A percentile compares a stretch with the other conserved stretches of the same genome.
These are phyloP conservation scores for Corymbia calophylla DNA, from an alignment of 441 rosid species.

Conservation along the genomic window DNA sequence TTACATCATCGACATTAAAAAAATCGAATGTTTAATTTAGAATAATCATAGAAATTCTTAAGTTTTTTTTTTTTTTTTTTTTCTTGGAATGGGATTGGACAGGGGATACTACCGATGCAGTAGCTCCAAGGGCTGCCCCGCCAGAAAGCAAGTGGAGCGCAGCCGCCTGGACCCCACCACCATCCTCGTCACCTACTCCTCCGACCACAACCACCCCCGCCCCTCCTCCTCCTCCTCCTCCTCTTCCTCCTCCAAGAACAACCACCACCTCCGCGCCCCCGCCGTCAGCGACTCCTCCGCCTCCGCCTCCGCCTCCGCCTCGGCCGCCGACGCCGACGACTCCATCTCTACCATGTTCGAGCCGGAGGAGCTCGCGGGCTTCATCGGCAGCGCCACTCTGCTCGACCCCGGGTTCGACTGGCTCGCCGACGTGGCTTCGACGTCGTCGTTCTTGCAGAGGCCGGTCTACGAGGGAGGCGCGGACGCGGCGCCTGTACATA, in stretches of 20 bases:
- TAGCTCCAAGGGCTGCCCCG: conserved; percentile 47
- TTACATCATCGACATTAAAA: neutral
- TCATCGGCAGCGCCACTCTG: conserved; percentile 18
- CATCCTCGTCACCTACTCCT: conserved; percentile 35
- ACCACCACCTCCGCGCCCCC: neutral
- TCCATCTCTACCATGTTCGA: neutral
- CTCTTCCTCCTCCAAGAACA: conserved; percentile 12
- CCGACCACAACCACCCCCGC: conserved; percentile 35
- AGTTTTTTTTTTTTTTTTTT: neutral
- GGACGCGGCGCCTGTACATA: conserved; percentile 1
- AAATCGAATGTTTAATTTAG: neutral
- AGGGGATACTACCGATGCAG: conserved; percentile 54
- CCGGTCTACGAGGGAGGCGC: conserved; percentile 4
- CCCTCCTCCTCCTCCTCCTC: conserved; percentile 23
- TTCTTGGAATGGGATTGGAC: neutral
- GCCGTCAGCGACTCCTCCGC: neutral
- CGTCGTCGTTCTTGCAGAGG: conserved; percentile 8
- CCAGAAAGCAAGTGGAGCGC: conserved; percentile 49
- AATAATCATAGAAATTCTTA: neutral
- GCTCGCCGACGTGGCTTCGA: conserved; percentile 26
- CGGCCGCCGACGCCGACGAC: neutral
- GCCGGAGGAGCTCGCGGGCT: conserved; percentile 4
- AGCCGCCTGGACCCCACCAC: conserved; percentile 38
- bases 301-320: neutral
- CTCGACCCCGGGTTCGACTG: conserved; percentile 30